Percentiles rank a stretch among this genome's conserved stretches.
Conservation (phyloP, 768 basidiomycete species). For the Mycena vulgaris region DNA sequence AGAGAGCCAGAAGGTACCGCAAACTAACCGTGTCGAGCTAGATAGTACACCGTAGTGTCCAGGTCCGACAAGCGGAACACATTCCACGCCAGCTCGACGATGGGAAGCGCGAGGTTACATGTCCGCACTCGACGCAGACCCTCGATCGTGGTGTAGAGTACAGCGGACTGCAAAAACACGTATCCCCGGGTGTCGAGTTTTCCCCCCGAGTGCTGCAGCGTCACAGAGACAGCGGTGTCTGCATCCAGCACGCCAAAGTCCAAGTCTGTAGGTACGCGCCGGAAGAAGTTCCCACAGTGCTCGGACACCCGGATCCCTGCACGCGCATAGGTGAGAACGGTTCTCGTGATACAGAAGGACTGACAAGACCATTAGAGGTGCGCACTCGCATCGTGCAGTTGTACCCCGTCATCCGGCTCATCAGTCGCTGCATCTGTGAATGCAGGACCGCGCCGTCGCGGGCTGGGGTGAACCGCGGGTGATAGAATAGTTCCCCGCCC, state of each 20-base stretch:
- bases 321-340: slow-evolving; percentile 16
- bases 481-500: slow-evolving; percentile 93
- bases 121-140: slow-evolving; percentile 90
- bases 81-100: slow-evolving; percentile 88
- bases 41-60: slow-evolving; percentile 82
- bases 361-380: slow-evolving; percentile 81
- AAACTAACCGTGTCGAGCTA: slow-evolving; percentile 83
- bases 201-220: slow-evolving; percentile 79
- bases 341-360: slow-evolving; percentile 16
- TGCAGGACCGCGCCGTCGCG: slow-evolving; percentile 76
- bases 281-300: slow-evolving; percentile 83
- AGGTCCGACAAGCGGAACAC: slow-evolving; percentile 94
- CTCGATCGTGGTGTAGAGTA: slow-evolving; percentile 83
- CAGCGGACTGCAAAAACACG: slow-evolving; percentile 88
- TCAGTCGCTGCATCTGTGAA: slow-evolving; percentile 83
- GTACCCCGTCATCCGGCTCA: slow-evolving; percentile 81
- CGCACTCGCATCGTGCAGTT: slow-evolving; percentile 87
- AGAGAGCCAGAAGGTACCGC: not conserved
- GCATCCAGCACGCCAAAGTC: slow-evolving; percentile 87
- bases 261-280: slow-evolving; percentile 78
- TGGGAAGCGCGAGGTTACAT: slow-evolving; percentile 88
- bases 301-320: slow-evolving; percentile 75
- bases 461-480: slow-evolving; percentile 86
- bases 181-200: slow-evolving; percentile 78
- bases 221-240: slow-evolving; percentile 83